Evolutionary conservation across 208 protist species (phyloP).

Genomic region (Acanthamoeba healyi): DNA sequence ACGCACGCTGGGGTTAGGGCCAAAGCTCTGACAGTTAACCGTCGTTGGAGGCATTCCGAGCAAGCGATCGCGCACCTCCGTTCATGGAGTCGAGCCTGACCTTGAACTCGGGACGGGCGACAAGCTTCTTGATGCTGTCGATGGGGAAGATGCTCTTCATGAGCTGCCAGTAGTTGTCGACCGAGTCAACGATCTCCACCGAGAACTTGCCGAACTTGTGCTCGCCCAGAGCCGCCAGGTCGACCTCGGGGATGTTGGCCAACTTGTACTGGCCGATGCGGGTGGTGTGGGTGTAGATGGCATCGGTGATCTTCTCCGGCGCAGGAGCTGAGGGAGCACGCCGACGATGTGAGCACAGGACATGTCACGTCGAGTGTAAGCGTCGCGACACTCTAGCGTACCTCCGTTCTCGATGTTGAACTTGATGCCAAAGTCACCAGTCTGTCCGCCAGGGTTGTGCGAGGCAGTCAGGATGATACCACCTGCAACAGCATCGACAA

Average conservation of each 20-base stretch:
- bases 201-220: conserved; percentile 86
- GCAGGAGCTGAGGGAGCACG: conserved; percentile 91
- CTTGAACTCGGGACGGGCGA: conserved; percentile 92
- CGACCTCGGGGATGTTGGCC: conserved; percentile 86
- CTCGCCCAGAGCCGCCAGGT: conserved; percentile 82
- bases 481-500: conserved; percentile 83
- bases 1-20: neutral
- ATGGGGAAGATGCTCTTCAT: conserved; percentile 97
- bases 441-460: conserved; percentile 98
- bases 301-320: conserved; percentile 94
- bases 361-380: neutral
- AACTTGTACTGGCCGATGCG: conserved; percentile 88
- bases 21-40: neutral
- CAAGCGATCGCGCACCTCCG: conserved; percentile 91
- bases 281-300: conserved; percentile 94
- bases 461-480: conserved; percentile 98
- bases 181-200: conserved; percentile 95
- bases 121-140: conserved; percentile 88
- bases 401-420: conserved; percentile 98
- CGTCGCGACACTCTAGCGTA: neutral
- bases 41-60: too few species aligned
- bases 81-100: conserved; percentile 95
- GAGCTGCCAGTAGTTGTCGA: conserved; percentile 93
- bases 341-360: neutral
- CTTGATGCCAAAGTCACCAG: conserved; percentile 99